A percentile compares a stretch with the other conserved stretches of the same genome.
Conservation (phyloP, 164 flowering plant species). For the Chimonanthus salicifolius region DNA sequence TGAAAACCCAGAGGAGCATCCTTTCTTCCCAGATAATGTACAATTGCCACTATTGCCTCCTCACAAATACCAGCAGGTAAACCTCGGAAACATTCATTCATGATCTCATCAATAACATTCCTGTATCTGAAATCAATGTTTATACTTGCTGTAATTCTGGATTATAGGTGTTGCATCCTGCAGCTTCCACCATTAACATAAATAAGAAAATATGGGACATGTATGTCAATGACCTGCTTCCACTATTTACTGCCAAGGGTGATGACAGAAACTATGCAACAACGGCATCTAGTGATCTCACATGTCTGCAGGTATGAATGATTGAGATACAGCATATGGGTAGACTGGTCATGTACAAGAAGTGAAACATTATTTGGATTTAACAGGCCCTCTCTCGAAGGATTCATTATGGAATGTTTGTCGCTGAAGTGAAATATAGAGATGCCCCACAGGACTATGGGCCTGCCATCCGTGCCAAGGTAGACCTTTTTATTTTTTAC, state of each 20-base stretch:
- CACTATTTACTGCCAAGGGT: conserved; percentile 46
- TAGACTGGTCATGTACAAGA: background rate
- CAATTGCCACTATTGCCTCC: conserved; percentile 42
- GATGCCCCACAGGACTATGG: conserved; percentile 67
- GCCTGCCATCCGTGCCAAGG: conserved; percentile 65
- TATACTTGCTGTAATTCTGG: background rate
- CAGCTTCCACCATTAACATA: conserved; percentile 52
- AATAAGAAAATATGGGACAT: conserved; percentile 59
- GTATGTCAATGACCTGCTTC: conserved; percentile 57
- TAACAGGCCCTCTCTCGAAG: conserved; percentile 80
- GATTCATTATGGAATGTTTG: conserved; percentile 86
- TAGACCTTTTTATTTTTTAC: conserved; percentile 13
- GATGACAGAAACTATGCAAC: conserved; percentile 76
- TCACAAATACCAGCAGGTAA: conserved; percentile 33
- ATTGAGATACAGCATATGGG: background rate
- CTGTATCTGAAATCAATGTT: background rate
- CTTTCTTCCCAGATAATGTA: conserved; percentile 72
- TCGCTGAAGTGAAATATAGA: conserved; percentile 81
- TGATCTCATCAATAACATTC: background rate
- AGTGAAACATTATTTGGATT: background rate
- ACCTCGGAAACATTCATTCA: background rate
- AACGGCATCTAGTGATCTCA: conserved; percentile 56
- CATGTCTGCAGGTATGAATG: conserved; percentile 68
- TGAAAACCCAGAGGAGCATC: conserved; percentile 65
- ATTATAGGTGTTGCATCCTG: conserved; percentile 63